Base-by-base conservation (phyloP, 2,329 filamentous ascomycete species). In the Hymenoscyphus repandus region DNA sequence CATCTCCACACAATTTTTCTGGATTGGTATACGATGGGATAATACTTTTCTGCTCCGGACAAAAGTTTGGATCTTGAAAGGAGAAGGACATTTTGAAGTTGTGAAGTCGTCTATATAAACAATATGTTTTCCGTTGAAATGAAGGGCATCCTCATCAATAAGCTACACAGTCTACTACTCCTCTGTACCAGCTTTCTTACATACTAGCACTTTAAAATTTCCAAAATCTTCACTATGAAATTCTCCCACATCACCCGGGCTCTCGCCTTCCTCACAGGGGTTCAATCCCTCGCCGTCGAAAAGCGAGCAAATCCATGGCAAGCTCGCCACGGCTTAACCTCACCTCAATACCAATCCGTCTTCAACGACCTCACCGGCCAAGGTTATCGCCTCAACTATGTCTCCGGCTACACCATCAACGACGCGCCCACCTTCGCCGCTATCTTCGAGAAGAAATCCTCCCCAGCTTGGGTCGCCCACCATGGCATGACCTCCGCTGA, bases 371-470 rank as follows among this genome's bases (percentile, higher is more conserved):
- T 46, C 30, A 27, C 33, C 5, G 22, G 31, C 15, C 43, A 46
- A 46, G 43, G 43, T 13, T 46, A 46, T 22, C 43, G 43, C 11
- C 31, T 46, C 31, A 46, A 36, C 33, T 46, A 22, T 5, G n/a
- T 46, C 17, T 36, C 13, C 10, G 43, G 43, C 30, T 46, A 46
- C 10, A 46, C 43, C 13, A 46, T 46, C 43, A 46, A 46, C 18
- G 20, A 36, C 13, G 33, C 17, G 2, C 31, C 43, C 11, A 36
- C 31, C 43, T 46, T 36, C 30, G 43, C 43, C 22, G 43, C 32
- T 9, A 46, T 46, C n/a, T 46, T 34, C 31, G 43, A 46, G 20
- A 46, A 46, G 43, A 46, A 46, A 36, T 6, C 43, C 12, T 36
- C 43, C 7, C 10, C 43, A 32, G 31, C 31, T 2, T 46, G 43